A percentile compares a stretch with the other conserved stretches of the same genome.
Evolutionary conservation across 2,329 filamentous ascomycete genomes (phyloP).

Genomic region (Clarireedia paspali): DNA sequence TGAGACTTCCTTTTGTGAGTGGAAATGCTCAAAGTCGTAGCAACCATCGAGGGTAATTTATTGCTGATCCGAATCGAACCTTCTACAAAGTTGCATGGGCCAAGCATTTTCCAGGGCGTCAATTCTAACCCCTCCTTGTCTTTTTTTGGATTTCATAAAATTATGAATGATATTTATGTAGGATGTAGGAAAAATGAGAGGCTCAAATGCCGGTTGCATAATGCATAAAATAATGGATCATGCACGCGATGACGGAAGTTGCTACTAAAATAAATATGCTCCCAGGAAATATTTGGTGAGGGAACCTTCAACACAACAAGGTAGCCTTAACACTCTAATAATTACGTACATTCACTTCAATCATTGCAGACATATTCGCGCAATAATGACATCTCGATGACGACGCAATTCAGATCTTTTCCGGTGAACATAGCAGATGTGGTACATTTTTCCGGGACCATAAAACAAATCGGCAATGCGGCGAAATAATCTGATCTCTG

Average conservation of each 20-base stretch:
- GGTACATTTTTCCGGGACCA: conserved; percentile 10
- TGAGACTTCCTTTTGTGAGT: background rate
- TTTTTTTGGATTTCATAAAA: too few relatives aligned
- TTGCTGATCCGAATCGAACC: conserved; percentile 16
- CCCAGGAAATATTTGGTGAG: background rate
- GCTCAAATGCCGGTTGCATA: background rate
- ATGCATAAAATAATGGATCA: background rate
- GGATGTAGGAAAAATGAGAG: too few relatives aligned
- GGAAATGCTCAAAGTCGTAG: background rate
- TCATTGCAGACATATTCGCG: conserved; percentile 5
- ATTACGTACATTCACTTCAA: conserved; percentile 8
- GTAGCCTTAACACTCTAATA: background rate
- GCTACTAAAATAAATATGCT: conserved; percentile 1
- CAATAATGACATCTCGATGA: conserved; percentile 23
- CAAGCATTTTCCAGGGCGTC: background rate
- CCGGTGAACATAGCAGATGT: conserved; percentile 25
- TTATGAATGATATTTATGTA: too few relatives aligned
- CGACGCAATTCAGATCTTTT: conserved; percentile 14
- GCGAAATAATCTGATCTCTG: conserved; percentile 14
- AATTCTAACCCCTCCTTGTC: too few relatives aligned
- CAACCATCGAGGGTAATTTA: background rate
- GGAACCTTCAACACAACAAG: too few relatives aligned
- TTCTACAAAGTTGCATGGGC: conserved; percentile 15
- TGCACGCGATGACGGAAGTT: conserved; percentile 8
- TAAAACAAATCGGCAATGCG: conserved; percentile 20